Conservation (phyloP, 2,329 filamentous ascomycete genomes). For the Diaporthe aspalathi region DNA sequence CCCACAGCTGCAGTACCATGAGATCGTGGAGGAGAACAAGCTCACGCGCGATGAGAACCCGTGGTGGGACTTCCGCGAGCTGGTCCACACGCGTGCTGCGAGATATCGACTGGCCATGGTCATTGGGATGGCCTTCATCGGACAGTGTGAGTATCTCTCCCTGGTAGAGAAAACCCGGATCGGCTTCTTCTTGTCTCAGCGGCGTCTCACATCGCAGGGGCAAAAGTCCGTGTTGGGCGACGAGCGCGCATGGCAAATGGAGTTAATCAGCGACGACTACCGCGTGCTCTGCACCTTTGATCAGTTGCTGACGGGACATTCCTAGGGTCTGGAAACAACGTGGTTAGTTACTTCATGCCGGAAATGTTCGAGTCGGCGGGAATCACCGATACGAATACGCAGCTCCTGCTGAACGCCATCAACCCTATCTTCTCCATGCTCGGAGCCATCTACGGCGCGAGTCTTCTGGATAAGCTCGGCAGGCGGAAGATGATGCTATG, state of each 20-base stretch:
- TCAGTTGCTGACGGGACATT: neutral
- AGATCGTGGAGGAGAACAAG: slow-evolving; percentile 55
- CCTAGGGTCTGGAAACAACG: slow-evolving; percentile 49
- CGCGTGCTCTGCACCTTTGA: neutral
- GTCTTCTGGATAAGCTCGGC: slow-evolving; percentile 61
- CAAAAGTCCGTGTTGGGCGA: neutral
- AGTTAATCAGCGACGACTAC: neutral
- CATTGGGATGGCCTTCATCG: slow-evolving; percentile 55
- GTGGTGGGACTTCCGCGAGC: slow-evolving; percentile 59
- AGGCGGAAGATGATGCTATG: slow-evolving; percentile 57
- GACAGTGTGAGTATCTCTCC: slow-evolving; percentile 49
- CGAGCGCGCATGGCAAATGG: no score
- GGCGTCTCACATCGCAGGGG: no score
- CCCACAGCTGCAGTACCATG: slow-evolving; percentile 54
- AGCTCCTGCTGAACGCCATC: slow-evolving; percentile 64
- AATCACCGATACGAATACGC: slow-evolving; percentile 51
- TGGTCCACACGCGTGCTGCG: slow-evolving; percentile 53
- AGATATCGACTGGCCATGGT: slow-evolving; percentile 56
- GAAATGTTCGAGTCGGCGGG: slow-evolving; percentile 64
- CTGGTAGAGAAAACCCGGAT: no score
- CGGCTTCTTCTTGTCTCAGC: neutral
- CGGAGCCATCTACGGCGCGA: slow-evolving; percentile 61
- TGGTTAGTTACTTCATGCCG: slow-evolving; percentile 60
- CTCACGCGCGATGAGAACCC: slow-evolving; percentile 56
- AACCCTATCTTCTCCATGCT: slow-evolving; percentile 62